Conservation (phyloP, 2,329 filamentous ascomycete genomes). For the Mollisia scopiformis region DNA sequence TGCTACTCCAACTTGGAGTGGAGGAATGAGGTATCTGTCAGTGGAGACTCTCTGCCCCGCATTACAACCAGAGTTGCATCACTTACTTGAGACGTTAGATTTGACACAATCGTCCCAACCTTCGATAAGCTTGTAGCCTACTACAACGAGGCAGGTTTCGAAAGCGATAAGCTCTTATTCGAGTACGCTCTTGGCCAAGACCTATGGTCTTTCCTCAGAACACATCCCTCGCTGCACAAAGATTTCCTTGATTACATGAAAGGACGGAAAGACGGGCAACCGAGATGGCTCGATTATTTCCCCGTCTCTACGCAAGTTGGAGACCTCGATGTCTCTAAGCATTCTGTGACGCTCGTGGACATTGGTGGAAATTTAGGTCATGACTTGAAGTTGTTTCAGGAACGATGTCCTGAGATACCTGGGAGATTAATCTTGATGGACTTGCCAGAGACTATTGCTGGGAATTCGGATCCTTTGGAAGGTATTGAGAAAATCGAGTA, state of each 20-base stretch:
- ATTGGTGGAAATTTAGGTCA: conserved; percentile 26
- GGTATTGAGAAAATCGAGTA: conserved; percentile 33
- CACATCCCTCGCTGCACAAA: conserved; percentile 4
- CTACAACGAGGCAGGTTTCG: conserved; percentile 9
- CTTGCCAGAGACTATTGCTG: conserved; percentile 29
- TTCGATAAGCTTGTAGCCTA: conserved; percentile 9
- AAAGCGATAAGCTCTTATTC: conserved; percentile 7
- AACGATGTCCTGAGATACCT: conserved; percentile 16
- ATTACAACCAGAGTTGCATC: not conserved
- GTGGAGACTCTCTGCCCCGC: not conserved
- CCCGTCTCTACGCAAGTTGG: conserved; percentile 3
- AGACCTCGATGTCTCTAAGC: conserved; percentile 18
- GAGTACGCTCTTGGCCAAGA: conserved; percentile 10
- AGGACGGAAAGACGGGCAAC: conserved; percentile 5
- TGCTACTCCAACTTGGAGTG: conserved; percentile 10
- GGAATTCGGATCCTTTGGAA: conserved; percentile 24
- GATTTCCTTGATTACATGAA: conserved; percentile 15
- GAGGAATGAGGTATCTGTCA: conserved; percentile 10
- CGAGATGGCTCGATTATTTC: conserved; percentile 16
- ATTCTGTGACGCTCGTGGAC: conserved; percentile 30
- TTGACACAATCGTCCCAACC: conserved; percentile 8
- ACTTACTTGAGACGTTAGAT: not conserved
- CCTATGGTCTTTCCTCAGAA: conserved; percentile 5
- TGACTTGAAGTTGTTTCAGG: conserved; percentile 16
- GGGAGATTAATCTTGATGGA: conserved; percentile 35